Evolutionary conservation across 1,139 yeast species (phyloP).

Genomic region (Blastobotrys petasosporus): DNA sequence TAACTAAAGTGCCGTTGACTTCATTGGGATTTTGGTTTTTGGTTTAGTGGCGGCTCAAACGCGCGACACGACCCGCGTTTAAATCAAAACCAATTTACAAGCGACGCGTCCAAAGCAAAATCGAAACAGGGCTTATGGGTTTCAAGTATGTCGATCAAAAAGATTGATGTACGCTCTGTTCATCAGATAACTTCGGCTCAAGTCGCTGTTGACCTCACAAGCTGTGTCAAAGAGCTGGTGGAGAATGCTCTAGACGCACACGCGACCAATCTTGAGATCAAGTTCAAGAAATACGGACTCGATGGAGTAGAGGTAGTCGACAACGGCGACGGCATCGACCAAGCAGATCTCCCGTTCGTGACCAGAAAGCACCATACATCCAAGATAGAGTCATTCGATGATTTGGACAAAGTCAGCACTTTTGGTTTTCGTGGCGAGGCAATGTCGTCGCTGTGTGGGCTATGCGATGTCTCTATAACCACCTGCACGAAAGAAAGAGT

Average conservation of each 20-base stretch:
- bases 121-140: neutral
- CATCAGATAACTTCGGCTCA: conserved; percentile 87
- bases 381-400: conserved; percentile 54
- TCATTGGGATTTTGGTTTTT: too few relatives aligned
- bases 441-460: conserved; percentile 30
- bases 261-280: conserved; percentile 59
- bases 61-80: too few relatives aligned
- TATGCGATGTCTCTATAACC: conserved; percentile 42
- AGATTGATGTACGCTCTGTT: conserved; percentile 46
- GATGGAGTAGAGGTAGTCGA: conserved; percentile 68
- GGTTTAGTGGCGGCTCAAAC: too few relatives aligned
- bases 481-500: conserved; percentile 49
- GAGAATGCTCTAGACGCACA: conserved; percentile 84
- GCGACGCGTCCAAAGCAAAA: neutral
- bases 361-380: conserved; percentile 80
- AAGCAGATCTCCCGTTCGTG: conserved; percentile 51
- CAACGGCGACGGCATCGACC: conserved; percentile 68
- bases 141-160: conserved; percentile 25
- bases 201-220: conserved; percentile 71
- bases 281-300: conserved; percentile 66
- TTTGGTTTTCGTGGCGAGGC: conserved; percentile 41
- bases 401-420: conserved; percentile 40
- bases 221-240: conserved; percentile 76
- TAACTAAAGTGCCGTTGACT: too few relatives aligned
- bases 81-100: too few relatives aligned